Evolutionary conservation across 2,329 filamentous ascomycete genomes (phyloP), one percentile per base, ranked within the genome.

Genomic region (Fusarium tuaranense): DNA sequence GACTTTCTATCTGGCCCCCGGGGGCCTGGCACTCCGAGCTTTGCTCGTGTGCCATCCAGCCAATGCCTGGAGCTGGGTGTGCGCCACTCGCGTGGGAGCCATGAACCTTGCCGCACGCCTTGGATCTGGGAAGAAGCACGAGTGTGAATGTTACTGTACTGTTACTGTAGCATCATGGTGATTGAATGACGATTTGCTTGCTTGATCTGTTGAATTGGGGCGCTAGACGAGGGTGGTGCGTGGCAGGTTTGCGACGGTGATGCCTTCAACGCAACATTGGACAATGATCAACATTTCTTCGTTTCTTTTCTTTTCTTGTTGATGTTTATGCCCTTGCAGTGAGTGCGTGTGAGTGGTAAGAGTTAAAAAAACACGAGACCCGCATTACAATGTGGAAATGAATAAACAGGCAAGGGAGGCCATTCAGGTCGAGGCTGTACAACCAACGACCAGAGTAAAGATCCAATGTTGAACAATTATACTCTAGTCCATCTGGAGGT

Each of bases 51-150:
- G 30, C n/a, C n/a, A 36, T 32, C 53, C 8, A 57, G n/a, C 53
- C 53, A 53, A 53, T 53, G 48, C 34, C 53, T 18, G 53, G 20
- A 38, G 53, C 53, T 58, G 39, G 41, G 41, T 48, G 41, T 48
- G 61, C 46, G 63, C 63, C 63, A 66, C 55, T 39, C 41, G 63
- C 63, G 63, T 66, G 63, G 63, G 55, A 66, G 63, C 48, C 51
- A 66, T 61, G 63, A 61, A 61, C 63, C 55, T 65, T 57, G 63
- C 27, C 20, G 48, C 22, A 32, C 27, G 27, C 48, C 27, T 30
- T 53, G 44, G 39, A 46, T 46, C 46, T 48, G 22, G 46, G 20
- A 14, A 16, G 7, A 41, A 44, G 39, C 39, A 44, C n/a, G 41
- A 44, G 32, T 12, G 32, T 32, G 12, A 32, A 32, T 13, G 12